Evolutionary conservation across 2,329 filamentous ascomycete genomes (phyloP).

Genomic region (Fusarium sp.): DNA sequence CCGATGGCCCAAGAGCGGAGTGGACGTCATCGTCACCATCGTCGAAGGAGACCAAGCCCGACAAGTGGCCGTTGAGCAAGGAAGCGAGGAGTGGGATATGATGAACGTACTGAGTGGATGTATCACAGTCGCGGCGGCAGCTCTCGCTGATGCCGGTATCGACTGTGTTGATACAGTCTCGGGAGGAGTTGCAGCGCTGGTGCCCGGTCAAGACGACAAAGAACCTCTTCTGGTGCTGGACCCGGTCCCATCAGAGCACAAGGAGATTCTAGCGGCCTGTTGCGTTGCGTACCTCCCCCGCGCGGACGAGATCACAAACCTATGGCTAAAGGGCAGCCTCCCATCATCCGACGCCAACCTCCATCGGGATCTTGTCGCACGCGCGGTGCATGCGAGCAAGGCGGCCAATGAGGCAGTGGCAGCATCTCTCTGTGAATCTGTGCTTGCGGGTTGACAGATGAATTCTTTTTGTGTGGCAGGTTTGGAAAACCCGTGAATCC

Average conservation of each 20-base stretch:
- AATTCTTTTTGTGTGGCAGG: not conserved
- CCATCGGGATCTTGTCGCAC: conserved; percentile 52
- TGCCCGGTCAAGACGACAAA: conserved; percentile 55
- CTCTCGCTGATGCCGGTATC: conserved; percentile 93
- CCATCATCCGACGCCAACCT: conserved; percentile 53
- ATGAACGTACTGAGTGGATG: conserved; percentile 94
- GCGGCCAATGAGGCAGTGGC: conserved; percentile 49
- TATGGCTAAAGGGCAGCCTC: conserved; percentile 87
- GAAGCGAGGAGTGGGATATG: conserved; percentile 81
- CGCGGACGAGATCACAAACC: conserved; percentile 91
- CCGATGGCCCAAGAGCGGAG: conserved; percentile 96
- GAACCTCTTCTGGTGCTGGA: conserved; percentile 75
- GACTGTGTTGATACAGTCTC: conserved; percentile 93
- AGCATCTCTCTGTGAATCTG: conserved; percentile 53
- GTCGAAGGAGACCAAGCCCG: conserved; percentile 91
- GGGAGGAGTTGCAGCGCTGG: conserved; percentile 88
- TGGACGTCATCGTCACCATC: conserved; percentile 94
- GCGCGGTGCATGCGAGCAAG: conserved; percentile 57
- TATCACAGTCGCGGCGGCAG: conserved; percentile 92
- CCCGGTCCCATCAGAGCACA: conserved; percentile 84
- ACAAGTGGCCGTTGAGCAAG: conserved; percentile 59
- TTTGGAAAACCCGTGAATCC: not conserved
- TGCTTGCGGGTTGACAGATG: conserved; percentile 34
- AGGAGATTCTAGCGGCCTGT: conserved; percentile 82
- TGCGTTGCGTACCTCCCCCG: conserved; percentile 91